Evolutionary conservation across 257 asterid species (phyloP).

Genomic region (Haberlea rhodopensis): DNA sequence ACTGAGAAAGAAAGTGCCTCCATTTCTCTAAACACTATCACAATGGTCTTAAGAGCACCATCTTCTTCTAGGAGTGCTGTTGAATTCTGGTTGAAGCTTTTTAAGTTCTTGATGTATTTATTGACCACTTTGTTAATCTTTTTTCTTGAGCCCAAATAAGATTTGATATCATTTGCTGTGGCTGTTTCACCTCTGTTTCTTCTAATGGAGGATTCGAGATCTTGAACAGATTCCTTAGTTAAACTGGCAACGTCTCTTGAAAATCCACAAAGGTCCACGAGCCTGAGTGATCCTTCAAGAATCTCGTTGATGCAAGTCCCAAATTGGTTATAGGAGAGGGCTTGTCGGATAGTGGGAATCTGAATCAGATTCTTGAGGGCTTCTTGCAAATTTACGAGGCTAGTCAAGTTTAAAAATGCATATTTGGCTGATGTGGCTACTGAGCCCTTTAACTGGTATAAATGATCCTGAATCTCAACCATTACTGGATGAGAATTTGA

Average conservation of each 20-base stretch:
- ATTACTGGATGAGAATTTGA: conserved; percentile 32
- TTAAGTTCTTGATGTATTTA: conserved; percentile 25
- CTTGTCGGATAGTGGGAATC: conserved; percentile 28
- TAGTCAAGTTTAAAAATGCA: conserved; percentile 23
- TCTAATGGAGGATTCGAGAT: conserved; percentile 31
- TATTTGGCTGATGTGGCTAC: conserved; percentile 20
- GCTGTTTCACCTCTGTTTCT: conserved; percentile 18
- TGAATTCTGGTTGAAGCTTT: conserved; percentile 3
- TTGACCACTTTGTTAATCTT: conserved; percentile 16
- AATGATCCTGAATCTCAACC: conserved; percentile 14
- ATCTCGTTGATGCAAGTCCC: conserved; percentile 23
- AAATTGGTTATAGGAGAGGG: conserved; percentile 7
- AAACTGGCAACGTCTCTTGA: conserved; percentile 21
- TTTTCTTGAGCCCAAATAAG: conserved; percentile 26
- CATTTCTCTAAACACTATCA: conserved; percentile 16
- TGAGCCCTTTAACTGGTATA: conserved; percentile 31
- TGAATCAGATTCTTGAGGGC: conserved; percentile 29
- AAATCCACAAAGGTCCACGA: conserved; percentile 29
- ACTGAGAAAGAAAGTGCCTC: conserved; percentile 12
- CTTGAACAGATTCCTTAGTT: conserved; percentile 34
- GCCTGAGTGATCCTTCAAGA: conserved; percentile 32
- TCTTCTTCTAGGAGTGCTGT: background rate
- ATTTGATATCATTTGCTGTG: conserved; percentile 12
- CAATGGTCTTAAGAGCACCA: background rate
- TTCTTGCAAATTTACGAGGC: conserved; percentile 26